phyloP scores from a whole-genome alignment of 805 yeast species.

The Nakazawaea pomicola region DNA sequence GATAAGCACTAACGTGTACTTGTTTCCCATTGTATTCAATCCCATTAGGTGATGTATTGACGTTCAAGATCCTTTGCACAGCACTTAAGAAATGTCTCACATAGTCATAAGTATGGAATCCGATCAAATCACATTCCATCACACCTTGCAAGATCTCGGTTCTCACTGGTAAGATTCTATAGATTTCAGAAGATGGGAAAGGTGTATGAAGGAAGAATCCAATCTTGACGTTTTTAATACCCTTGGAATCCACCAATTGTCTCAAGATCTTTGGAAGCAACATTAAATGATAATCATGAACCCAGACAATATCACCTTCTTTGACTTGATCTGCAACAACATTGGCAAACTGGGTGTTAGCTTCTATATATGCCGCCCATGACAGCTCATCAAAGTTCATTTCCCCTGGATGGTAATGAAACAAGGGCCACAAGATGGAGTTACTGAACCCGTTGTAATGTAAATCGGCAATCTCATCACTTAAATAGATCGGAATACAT shows the following conservation, averaged over 20 bases:
- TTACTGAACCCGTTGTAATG: conserved; percentile 96
- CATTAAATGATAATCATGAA: conserved; percentile 97
- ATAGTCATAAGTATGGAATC: conserved; percentile 98
- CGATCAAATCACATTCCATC: conserved; percentile 87
- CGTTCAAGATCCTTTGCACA: conserved; percentile 76
- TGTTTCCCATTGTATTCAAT: conserved; percentile 71
- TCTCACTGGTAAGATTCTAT: conserved; percentile 92
- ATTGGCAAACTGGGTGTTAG: conserved; percentile 77
- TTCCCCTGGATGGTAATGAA: conserved; percentile 99
- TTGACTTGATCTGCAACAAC: conserved; percentile 63
- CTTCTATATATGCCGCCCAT: conserved; percentile 97
- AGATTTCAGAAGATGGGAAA: conserved; percentile 95
- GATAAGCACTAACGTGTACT: conserved; percentile 92
- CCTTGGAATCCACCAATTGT: conserved; percentile 44
- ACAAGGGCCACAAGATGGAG: conserved; percentile 94
- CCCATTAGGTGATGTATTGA: conserved; percentile 87
- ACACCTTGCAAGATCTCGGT: conserved; percentile 90
- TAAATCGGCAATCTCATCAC: conserved; percentile 87
- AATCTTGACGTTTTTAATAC: conserved; percentile 55
- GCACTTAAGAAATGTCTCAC: conserved; percentile 93
- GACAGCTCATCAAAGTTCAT: conserved; percentile 97
- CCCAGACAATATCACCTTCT: conserved; percentile 92
- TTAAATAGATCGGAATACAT: conserved; percentile 84
- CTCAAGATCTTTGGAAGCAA: conserved; percentile 85
- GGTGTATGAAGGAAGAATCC: conserved; percentile 98